Percentiles rank a stretch among this genome's conserved stretches.
phyloP scores from a whole-genome alignment of 202 grass and related monocot genomes.

The Setaria viridis region DNA sequence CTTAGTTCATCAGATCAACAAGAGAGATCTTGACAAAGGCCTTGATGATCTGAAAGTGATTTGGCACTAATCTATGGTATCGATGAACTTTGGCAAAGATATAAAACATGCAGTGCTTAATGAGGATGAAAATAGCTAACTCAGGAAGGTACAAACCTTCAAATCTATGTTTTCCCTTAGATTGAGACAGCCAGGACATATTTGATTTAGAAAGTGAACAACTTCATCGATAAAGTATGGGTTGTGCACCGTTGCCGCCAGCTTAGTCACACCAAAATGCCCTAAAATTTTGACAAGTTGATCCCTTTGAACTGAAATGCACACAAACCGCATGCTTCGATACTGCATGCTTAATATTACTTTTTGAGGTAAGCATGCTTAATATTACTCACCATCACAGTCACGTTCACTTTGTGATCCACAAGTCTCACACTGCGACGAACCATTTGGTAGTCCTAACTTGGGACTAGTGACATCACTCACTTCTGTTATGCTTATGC shows the following conservation, averaged over 20 bases:
- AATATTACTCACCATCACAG: slow-evolving; percentile 76
- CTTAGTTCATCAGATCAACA: slow-evolving; percentile 21
- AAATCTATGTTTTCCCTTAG: slow-evolving; percentile 58
- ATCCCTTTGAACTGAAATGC: slow-evolving; percentile 20
- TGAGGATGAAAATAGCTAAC: slow-evolving; percentile 36
- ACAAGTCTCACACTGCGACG: slow-evolving; percentile 72
- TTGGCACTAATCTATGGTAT: slow-evolving; percentile 8
- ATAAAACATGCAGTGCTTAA: slow-evolving; percentile 25
- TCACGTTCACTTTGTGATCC: slow-evolving; percentile 64
- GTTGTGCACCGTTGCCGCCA: slow-evolving; percentile 69
- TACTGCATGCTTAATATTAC: slow-evolving; percentile 19
- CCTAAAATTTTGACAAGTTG: slow-evolving; percentile 59
- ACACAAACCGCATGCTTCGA: slow-evolving; percentile 37
- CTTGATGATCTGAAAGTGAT: slow-evolving; percentile 18
- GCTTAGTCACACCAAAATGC: slow-evolving; percentile 79
- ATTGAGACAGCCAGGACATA: slow-evolving; percentile 76
- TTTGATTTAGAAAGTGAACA: slow-evolving; percentile 86
- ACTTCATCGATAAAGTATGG: slow-evolving; percentile 82
- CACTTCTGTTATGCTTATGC: slow-evolving; percentile 56
- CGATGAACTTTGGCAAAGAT: not conserved
- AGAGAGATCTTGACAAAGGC: slow-evolving; percentile 21
- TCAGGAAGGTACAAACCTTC: slow-evolving; percentile 56
- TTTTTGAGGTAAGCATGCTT: not conserved
- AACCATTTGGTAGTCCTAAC: slow-evolving; percentile 76
- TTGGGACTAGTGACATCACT: slow-evolving; percentile 80